These are phyloP conservation scores for Fomitopsis palustris DNA, from an alignment of 1,284 basidiomycete species.

Conservation along the genomic window DNA sequence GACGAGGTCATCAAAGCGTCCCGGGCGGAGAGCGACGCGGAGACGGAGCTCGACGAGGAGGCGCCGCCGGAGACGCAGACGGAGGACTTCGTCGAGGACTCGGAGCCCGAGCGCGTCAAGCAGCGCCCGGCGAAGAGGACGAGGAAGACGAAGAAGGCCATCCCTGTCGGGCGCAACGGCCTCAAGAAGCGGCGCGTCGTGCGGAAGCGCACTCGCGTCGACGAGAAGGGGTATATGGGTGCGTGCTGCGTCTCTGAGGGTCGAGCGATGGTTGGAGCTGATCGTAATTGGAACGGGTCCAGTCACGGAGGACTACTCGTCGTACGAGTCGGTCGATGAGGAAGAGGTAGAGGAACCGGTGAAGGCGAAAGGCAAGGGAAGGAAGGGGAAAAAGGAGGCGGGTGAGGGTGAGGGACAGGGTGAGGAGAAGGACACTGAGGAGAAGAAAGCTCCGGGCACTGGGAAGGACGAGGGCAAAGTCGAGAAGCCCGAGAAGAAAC, in stretches of 20 bases:
- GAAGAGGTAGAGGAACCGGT: slow-evolving; percentile 34
- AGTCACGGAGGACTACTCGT: slow-evolving; percentile 77
- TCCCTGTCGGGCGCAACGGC: slow-evolving; percentile 69
- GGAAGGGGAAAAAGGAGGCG: slow-evolving; percentile 17
- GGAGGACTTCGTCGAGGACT: slow-evolving; percentile 30
- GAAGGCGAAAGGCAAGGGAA: slow-evolving; percentile 29
- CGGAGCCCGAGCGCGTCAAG: slow-evolving; percentile 30
- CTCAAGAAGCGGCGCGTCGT: slow-evolving; percentile 65
- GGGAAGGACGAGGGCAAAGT: background rate
- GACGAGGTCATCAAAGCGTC: slow-evolving; percentile 41
- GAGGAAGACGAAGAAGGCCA: slow-evolving; percentile 45
- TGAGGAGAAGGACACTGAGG: background rate
- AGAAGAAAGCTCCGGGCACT: background rate
- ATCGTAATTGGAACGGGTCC: too few species aligned
- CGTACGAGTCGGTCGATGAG: slow-evolving; percentile 74
- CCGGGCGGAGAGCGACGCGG: slow-evolving; percentile 13
- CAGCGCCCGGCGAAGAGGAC: slow-evolving; percentile 49
- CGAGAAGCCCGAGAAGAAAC: slow-evolving; percentile 27
- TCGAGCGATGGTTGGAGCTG: too few species aligned
- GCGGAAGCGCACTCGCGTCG: slow-evolving; percentile 51
- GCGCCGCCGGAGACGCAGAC: slow-evolving; percentile 11
- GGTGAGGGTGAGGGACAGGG: background rate
- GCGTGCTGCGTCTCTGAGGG: too few species aligned
- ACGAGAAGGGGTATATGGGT: slow-evolving; percentile 74
- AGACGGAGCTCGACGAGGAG: slow-evolving; percentile 14